Base-by-base conservation (phyloP, 2,329 filamentous ascomycete genomes). In the Ilyonectria sp. region DNA sequence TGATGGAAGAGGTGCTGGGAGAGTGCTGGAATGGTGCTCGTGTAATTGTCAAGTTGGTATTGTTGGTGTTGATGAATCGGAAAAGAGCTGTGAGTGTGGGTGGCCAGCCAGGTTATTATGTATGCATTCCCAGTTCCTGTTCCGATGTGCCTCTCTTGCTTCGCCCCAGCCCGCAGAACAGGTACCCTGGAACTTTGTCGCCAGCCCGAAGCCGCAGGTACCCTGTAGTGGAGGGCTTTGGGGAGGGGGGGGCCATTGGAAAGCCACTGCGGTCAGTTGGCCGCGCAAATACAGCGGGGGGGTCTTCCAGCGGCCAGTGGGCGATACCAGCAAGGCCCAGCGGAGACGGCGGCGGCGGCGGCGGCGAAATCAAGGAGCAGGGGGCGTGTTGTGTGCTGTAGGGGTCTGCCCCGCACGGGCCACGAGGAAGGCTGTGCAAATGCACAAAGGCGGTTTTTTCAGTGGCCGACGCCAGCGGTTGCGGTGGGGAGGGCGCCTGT, bases 231-330 rank as follows among this genome's bases (percentile, higher is more conserved):
- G 47, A 57, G 44, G 49, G 35, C 37, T 49, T 59, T 21, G 21
- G 21, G 21, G 21, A 21, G 21, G 21, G 21, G 21, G 21, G 43
- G 21, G 19, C 49, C 46, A 56, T 56, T 56, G 63, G 40, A 60
- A 57, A 50, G 63, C 43, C 50, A 56, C 63, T 56, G 52, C 63
- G 44, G 35, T 59, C 53, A 62, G 26, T 35, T 63, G 58, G 63
- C 52, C 52, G 52, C 58, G 58, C 52, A 65, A 44, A 29, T 11
- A 21, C 31, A 5, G 37, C 35, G 29, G 54, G 47, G 47, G 23
- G 29, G 63, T 33, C 61, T 54, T n/a, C n/a, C n/a, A n/a, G n/a
- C n/a, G n/a, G n/a, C 61, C 61, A 64, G 61, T 47, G 40, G 55
- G 55, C 62, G 49, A 53, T 50, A 53, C 52, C 44, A 17, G 33